Conservation (phyloP, 2,329 filamentous ascomycete species). For the Dothidotthia symphoricarpi region DNA sequence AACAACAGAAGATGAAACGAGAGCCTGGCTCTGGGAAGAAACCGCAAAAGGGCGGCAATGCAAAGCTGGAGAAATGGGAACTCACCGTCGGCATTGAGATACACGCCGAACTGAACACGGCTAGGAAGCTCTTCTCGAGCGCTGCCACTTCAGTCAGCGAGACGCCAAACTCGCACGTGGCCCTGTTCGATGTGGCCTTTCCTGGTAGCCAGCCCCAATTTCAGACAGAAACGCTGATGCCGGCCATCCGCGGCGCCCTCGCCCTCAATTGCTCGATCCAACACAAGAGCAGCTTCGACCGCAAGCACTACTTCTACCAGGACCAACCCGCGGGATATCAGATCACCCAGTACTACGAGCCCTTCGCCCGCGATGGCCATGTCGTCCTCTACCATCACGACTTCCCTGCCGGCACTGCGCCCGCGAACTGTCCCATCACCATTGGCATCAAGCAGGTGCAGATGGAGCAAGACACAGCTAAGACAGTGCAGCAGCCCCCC, state of each 20-base stretch:
- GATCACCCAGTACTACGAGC: conserved; percentile 91
- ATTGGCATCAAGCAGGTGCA: conserved; percentile 92
- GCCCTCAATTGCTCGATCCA: conserved; percentile 80
- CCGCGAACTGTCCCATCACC: conserved; percentile 67
- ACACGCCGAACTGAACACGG: conserved; percentile 90
- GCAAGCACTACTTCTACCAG: conserved; percentile 99
- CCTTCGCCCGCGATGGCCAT: conserved; percentile 66
- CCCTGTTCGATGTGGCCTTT: conserved; percentile 83
- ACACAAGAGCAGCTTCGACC: conserved; percentile 77
- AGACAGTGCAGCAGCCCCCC: conserved; percentile 76
- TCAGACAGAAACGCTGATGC: conserved; percentile 77
- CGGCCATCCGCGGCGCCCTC: conserved; percentile 84
- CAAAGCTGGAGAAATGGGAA: conserved; percentile 67
- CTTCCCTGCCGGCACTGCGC: conserved; percentile 62
- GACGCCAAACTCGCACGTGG: conserved; percentile 79
- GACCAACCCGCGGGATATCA: conserved; percentile 96
- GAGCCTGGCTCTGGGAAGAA: conserved; percentile 6
- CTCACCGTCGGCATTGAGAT: conserved; percentile 96
- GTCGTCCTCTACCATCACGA: conserved; percentile 72
- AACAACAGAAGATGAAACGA: conserved; percentile 32
- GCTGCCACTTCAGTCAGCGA: conserved; percentile 53
- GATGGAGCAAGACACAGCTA: conserved; percentile 96
- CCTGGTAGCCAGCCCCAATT: conserved; percentile 86
- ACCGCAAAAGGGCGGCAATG: conserved; percentile 13
- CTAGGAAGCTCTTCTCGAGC: conserved; percentile 83